Percentiles rank a stretch among this genome's conserved stretches.
Conservation (phyloP, 441 rosid genomes). For the Populus hybrid region DNA sequence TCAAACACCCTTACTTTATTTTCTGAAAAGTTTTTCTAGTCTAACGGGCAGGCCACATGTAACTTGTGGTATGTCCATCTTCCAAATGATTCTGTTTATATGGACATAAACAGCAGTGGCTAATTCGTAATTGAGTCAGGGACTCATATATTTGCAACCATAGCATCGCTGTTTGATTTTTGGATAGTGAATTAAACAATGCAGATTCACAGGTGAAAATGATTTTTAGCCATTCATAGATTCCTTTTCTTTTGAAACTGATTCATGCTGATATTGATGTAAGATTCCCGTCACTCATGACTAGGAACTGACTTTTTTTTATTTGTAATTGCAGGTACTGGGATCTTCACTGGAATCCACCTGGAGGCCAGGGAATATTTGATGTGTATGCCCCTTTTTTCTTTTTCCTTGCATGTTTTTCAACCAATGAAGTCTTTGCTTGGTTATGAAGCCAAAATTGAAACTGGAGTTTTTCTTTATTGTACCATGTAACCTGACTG, state of each 20-base stretch:
- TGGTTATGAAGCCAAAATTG: background rate
- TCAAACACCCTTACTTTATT: background rate
- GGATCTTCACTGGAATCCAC: slow-evolving; percentile 81
- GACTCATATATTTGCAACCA: background rate
- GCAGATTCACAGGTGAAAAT: background rate
- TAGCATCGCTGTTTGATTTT: background rate
- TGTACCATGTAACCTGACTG: background rate
- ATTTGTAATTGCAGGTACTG: slow-evolving; percentile 56
- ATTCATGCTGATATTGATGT: background rate
- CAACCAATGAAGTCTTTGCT: background rate
- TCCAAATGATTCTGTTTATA: background rate
- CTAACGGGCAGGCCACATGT: background rate
- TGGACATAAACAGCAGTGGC: background rate
- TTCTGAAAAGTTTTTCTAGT: background rate
- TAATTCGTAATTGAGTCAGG: background rate
- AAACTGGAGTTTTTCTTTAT: background rate
- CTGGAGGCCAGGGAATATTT: slow-evolving; percentile 55
- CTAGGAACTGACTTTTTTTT: slow-evolving; percentile 9
- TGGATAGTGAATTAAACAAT: background rate
- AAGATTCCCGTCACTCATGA: slow-evolving; percentile 3
- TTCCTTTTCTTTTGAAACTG: background rate
- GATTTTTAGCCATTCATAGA: background rate
- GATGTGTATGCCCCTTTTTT: slow-evolving; percentile 49
- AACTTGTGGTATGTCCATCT: background rate
- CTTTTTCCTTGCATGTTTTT: background rate